Base-by-base conservation (phyloP, 805 yeast species). In the Ogataea henricii region DNA sequence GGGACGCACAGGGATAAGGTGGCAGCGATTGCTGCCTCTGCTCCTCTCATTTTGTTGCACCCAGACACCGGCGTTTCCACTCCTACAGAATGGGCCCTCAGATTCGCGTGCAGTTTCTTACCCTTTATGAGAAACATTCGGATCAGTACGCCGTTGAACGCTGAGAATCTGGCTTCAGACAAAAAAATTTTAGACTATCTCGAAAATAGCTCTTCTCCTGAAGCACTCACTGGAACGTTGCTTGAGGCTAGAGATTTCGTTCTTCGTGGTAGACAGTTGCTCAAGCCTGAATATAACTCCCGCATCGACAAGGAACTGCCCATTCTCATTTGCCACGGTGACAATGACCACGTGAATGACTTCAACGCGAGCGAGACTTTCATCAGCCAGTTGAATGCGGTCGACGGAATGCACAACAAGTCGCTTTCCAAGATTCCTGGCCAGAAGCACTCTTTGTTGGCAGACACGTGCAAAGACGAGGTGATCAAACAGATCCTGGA, bases 341-440 rank as follows among this genome's bases (percentile, higher is more conserved):
- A 71, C 7, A 67, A 64, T n/a, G 95, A 87, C 62, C 65, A 73
- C 30, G 74, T 87, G 55, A 87, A 85, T 61, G 80, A 76, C 61
- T 64, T 70, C 33, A 65, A 70, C 14, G 81, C 77, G 4, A 70
- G 83, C 16, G 61, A 69, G 48, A 56, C 64, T 45, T 82, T 81
- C 46, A 58, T 70, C 40, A 58, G 63, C 0, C 14, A 59, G 68
- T 64, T 38, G 51, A 59, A 46, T 61, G 21, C 46, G 16, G 45
- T 53, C 25, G 52, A 53, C 3, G 63, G 55, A 14, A 49, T 49
- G 55, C 29, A 70, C 20, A 69, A 72, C 35, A 69, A 62, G 41
- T 34, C 42, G 7, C 17, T 64, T 1, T 37, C 50, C 0, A 35
- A 46, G n/a, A 47, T 63, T 22, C 56, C 58, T 1, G 63, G 56